A percentile compares a stretch with the other conserved stretches of the same genome.
These are phyloP conservation scores for Acer saccharum DNA, from an alignment of 345 rosid genomes.

Conservation along the genomic window DNA sequence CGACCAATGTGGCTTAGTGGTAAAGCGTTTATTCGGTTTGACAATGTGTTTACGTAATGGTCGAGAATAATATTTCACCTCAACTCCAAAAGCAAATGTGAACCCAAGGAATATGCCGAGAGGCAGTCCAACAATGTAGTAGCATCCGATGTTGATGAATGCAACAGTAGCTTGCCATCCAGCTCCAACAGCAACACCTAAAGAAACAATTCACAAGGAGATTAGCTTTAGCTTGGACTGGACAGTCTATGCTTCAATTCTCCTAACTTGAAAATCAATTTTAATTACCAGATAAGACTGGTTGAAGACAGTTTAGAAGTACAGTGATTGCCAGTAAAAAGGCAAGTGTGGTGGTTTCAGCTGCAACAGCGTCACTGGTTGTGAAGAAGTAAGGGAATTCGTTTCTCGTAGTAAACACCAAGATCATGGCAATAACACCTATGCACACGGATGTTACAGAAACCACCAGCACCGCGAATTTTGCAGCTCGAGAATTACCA, in stretches of 20 bases:
- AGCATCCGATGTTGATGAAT: slow-evolving; percentile 81
- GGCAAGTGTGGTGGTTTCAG: slow-evolving; percentile 72
- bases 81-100: slow-evolving; percentile 62
- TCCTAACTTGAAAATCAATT: not conserved
- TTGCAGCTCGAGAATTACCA: slow-evolving; percentile 70
- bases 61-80: slow-evolving; percentile 35
- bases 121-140: slow-evolving; percentile 82
- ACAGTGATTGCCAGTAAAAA: slow-evolving; percentile 65
- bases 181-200: slow-evolving; percentile 97
- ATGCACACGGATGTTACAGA: slow-evolving; percentile 67
- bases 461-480: slow-evolving; percentile 69
- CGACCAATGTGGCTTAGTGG: too few species aligned
- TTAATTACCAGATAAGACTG: slow-evolving; percentile 76
- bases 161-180: slow-evolving; percentile 94
- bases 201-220: not conserved
- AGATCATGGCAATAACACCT: slow-evolving; percentile 57
- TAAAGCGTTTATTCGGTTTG: not conserved
- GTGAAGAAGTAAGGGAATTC: slow-evolving; percentile 86
- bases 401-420: slow-evolving; percentile 61
- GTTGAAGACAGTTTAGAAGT: slow-evolving; percentile 88
- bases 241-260: not conserved
- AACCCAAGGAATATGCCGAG: slow-evolving; percentile 85
- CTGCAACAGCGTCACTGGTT: slow-evolving; percentile 66
- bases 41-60: not conserved
- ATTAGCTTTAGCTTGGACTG: not conserved